phyloP scores from a whole-genome alignment of 176 grass and related monocot genomes.

The Bonia amplexicaulis region DNA sequence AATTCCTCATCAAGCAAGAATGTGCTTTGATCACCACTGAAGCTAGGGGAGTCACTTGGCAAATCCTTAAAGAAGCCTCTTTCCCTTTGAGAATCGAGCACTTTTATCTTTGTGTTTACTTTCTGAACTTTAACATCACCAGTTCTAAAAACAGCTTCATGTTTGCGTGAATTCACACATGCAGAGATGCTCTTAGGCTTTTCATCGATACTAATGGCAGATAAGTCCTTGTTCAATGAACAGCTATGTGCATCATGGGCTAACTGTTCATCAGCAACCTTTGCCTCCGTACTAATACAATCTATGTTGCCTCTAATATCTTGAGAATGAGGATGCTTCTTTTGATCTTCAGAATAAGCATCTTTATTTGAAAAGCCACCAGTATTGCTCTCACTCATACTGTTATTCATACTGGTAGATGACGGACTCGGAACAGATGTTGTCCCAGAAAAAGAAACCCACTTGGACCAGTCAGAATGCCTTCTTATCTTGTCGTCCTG shows the following conservation, averaged over 20 bases:
- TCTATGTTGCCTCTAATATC: slow-evolving; percentile 25
- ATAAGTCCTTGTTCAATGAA: slow-evolving; percentile 34
- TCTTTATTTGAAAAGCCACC: slow-evolving; percentile 25
- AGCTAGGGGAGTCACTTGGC: slow-evolving; percentile 30
- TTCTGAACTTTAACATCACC: slow-evolving; percentile 35
- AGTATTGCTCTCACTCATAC: slow-evolving; percentile 24
- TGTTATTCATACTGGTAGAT: slow-evolving; percentile 30
- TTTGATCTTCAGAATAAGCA: slow-evolving; percentile 34
- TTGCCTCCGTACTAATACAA: slow-evolving; percentile 10
- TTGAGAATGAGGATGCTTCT: slow-evolving; percentile 29
- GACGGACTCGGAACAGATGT: slow-evolving; percentile 30
- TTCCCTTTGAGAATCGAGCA: slow-evolving; percentile 26
- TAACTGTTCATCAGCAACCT: slow-evolving; percentile 30
- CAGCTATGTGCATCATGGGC: slow-evolving; percentile 23
- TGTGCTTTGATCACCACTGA: slow-evolving; percentile 61
- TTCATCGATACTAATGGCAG: slow-evolving; percentile 16
- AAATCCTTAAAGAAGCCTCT: slow-evolving; percentile 35
- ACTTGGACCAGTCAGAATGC: slow-evolving; percentile 62
- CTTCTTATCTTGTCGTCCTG: slow-evolving; percentile 72
- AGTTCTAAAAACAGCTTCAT: slow-evolving; percentile 23
- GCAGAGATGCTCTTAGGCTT: slow-evolving; percentile 31
- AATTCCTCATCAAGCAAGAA: slow-evolving; percentile 88
- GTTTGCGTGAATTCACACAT: slow-evolving; percentile 19
- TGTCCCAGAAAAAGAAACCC: slow-evolving; percentile 33
- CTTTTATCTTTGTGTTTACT: slow-evolving; percentile 31